Base-by-base conservation (phyloP, 2,329 filamentous ascomycete genomes). In the Aureobasidium sp. region DNA sequence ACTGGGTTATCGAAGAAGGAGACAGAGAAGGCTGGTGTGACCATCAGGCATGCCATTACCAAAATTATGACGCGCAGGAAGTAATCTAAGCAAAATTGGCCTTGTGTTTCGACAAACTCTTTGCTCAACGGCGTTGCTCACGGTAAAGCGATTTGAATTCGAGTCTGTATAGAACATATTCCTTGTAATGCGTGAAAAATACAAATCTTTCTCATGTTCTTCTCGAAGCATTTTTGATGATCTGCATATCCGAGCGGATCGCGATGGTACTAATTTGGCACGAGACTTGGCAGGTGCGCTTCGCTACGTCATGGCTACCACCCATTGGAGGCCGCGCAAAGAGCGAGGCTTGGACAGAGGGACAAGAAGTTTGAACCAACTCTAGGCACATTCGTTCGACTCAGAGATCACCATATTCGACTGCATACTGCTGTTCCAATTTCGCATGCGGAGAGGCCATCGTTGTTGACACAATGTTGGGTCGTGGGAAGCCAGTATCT, bases 1-100 rank as follows among this genome's bases (percentile, higher is more conserved):
- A 89, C 85, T 5, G 94, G 89, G 1, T 78, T 99, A 65, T 89
- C 89, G 27, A 95, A 89, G 80, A 97, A 96, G 78, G 94, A 99
- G 74, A 89, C 92, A 61, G 95, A 99, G 78, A 96, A 95, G 79
- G 91, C 94, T 0, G 94, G 92, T 15, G 86, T 87, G 8, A 87
- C 84, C 10, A 92, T 99, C 67, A 83, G 93, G 64, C 92, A 97
- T 76, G 93, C 94, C 15, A 90, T 97, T 67, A 96, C 92, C 57
- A 97, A 96, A 78, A 86, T 97, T 64, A 86, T 99, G 82, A 83
- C 80, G 68, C 68, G 72, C 56, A 72, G 68, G 67, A 75, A 73
- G 65, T 74, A 42, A 48, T 36, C 29, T n/a, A 26, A 57, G 46
- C 46, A 12, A 46, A 46, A 46, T 1, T 17, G 10, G 26, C 26